These are phyloP conservation scores for Hanseniaspora sp. DNA, from an alignment of 1,139 yeast genomes.

Conservation along the genomic window DNA sequence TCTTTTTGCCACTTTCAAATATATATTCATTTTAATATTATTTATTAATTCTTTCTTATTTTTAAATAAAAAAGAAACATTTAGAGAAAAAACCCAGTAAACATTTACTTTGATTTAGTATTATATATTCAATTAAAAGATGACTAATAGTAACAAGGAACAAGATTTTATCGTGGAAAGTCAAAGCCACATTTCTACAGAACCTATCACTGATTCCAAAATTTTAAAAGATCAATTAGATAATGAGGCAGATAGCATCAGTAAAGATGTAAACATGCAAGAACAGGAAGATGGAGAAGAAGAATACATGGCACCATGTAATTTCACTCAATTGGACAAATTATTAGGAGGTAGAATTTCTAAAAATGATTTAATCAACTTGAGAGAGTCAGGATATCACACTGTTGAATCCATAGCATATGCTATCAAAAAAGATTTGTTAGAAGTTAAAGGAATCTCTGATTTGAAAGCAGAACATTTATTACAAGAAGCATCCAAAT, in stretches of 20 bases:
- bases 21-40: too few species aligned
- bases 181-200: constrained; percentile 4
- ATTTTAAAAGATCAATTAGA: background rate
- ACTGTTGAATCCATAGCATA: constrained; percentile 90
- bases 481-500: constrained; percentile 67
- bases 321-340: constrained; percentile 31
- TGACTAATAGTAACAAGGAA: constrained; percentile 6
- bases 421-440: constrained; percentile 68
- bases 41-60: background rate
- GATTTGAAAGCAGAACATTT: constrained; percentile 91
- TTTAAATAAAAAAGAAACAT: background rate
- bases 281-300: constrained; percentile 35
- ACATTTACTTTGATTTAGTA: too few species aligned
- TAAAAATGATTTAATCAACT: constrained; percentile 62
- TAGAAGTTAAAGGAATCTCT: constrained; percentile 79
- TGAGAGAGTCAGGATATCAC: constrained; percentile 72
- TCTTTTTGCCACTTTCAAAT: background rate
- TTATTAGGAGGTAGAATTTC: constrained; percentile 78
- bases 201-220: background rate
- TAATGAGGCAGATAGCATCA: background rate
- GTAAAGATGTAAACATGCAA: background rate
- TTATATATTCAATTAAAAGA: background rate
- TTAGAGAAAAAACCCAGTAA: background rate
- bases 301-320: constrained; percentile 30
- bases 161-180: constrained; percentile 4